Conservation (phyloP, 2,329 filamentous ascomycete species). For the Aspergillus fumigatus region DNA sequence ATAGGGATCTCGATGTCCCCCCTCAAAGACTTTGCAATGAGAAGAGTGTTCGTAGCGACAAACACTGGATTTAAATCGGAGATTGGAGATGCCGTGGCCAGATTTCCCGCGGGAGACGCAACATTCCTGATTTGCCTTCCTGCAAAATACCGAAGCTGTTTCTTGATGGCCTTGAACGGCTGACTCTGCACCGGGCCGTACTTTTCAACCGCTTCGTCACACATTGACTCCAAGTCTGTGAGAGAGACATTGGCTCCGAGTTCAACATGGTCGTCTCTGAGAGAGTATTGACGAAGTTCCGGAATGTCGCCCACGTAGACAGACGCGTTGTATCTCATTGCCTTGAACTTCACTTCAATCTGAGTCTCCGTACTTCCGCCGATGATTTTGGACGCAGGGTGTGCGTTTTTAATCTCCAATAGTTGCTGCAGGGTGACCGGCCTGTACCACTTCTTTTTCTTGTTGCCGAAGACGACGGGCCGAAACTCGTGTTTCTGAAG, state of each 20-base stretch:
- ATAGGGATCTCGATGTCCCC: constrained; percentile 83
- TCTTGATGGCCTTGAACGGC: constrained; percentile 84
- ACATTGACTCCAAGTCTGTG: constrained; percentile 85
- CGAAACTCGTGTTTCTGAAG: constrained; percentile 78
- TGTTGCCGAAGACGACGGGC: constrained; percentile 86
- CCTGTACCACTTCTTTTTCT: constrained; percentile 88
- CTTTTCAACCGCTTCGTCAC: constrained; percentile 69
- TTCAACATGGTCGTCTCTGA: constrained; percentile 78
- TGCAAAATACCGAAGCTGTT: constrained; percentile 92
- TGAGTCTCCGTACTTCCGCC: constrained; percentile 96
- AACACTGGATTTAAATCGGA: constrained; percentile 95
- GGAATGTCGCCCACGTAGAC: constrained; percentile 92
- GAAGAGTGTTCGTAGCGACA: constrained; percentile 74
- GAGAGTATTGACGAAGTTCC: constrained; percentile 75
- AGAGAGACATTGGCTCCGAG: constrained; percentile 89
- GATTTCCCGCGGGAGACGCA: constrained; percentile 91
- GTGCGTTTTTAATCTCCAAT: constrained; percentile 81
- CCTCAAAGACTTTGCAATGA: constrained; percentile 72
- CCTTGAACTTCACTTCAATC: constrained; percentile 98
- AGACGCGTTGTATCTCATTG: constrained; percentile 80
- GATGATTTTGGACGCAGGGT: constrained; percentile 87
- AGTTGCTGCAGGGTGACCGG: constrained; percentile 83
- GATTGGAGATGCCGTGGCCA: constrained; percentile 92
- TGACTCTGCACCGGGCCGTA: constrained; percentile 71
- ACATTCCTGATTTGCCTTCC: constrained; percentile 95